Percentiles rank a stretch among this genome's conserved stretches.
Conservation (phyloP, 2,329 filamentous ascomycete genomes). For the Penicillium sp. region DNA sequence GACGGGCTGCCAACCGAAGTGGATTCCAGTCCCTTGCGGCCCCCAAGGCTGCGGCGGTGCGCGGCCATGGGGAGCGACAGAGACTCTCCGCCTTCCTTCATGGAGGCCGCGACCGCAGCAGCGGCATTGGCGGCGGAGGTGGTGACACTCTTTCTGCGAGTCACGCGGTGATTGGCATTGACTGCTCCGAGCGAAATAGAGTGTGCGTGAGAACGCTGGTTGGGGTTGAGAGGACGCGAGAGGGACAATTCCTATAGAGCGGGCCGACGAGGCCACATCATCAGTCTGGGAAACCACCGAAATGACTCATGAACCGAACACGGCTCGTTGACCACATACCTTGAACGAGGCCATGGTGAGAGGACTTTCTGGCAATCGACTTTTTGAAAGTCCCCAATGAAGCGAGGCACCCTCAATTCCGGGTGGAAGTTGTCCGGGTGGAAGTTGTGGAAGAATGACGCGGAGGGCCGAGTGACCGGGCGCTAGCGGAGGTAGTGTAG, state of each 20-base stretch:
- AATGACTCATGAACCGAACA: constrained; percentile 1
- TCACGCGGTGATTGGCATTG: constrained; percentile 80
- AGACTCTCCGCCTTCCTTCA: constrained; percentile 63
- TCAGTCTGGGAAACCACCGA: constrained; percentile 18
- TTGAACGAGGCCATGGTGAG: constrained; percentile 42
- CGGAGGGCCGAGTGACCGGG: constrained; percentile 7
- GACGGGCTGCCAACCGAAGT: constrained; percentile 52
- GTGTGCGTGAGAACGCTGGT: constrained; percentile 76
- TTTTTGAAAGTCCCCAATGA: constrained; percentile 28
- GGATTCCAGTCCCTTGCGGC: constrained; percentile 59
- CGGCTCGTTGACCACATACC: constrained; percentile 22
- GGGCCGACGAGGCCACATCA: constrained; percentile 19
- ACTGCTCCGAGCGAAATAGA: constrained; percentile 74
- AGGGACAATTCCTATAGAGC: constrained; percentile 46
- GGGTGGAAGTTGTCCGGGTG: constrained; percentile 15
- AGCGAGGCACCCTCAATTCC: constrained; percentile 21
- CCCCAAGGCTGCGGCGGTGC: constrained; percentile 53
- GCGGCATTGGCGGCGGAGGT: constrained; percentile 73
- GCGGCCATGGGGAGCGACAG: constrained; percentile 57
- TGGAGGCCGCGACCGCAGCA: constrained; percentile 64
- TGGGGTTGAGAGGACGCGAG: constrained; percentile 66
- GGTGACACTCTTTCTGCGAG: constrained; percentile 88
- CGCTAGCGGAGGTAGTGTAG: constrained; percentile 9
- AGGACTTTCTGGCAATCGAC: constrained; percentile 31
- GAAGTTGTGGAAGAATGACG: constrained; percentile 18